These are phyloP conservation scores for Rhodotorula kratochvilovae DNA, from an alignment of 768 basidiomycete genomes.

Conservation along the genomic window DNA sequence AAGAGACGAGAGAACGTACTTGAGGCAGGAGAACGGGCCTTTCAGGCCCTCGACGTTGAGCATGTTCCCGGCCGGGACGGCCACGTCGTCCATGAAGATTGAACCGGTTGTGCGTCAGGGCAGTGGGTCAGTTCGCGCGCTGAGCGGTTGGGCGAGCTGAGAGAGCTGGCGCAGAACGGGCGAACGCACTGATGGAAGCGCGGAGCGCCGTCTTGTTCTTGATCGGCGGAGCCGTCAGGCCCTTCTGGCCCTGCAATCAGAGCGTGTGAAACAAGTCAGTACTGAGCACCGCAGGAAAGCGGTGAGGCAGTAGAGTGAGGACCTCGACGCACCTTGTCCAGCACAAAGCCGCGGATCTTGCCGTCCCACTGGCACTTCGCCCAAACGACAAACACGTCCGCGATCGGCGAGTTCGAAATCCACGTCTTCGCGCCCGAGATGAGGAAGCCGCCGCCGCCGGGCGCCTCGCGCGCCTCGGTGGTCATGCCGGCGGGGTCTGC, in stretches of 20 bases:
- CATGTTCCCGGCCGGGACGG: constrained; percentile 66
- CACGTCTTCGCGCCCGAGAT: constrained; percentile 92
- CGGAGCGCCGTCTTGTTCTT: constrained; percentile 90
- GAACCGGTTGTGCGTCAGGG: constrained; percentile 49
- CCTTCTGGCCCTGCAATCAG: constrained; percentile 51
- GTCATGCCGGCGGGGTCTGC: constrained; percentile 93
- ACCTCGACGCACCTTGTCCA: constrained; percentile 26
- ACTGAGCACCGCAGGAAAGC: too few relatives aligned
- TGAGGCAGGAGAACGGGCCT: constrained; percentile 86
- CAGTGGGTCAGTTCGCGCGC: neutral
- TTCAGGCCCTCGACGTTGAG: constrained; percentile 71
- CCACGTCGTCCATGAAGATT: constrained; percentile 86
- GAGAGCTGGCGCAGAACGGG: too few relatives aligned
- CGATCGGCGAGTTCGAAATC: constrained; percentile 67
- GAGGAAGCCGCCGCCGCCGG: constrained; percentile 70
- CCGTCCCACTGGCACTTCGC: constrained; percentile 91
- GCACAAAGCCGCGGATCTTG: constrained; percentile 55
- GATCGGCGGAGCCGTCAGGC: constrained; percentile 77
- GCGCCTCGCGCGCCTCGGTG: constrained; percentile 73
- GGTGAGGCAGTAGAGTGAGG: too few relatives aligned
- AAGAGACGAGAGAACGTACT: constrained; percentile 54
- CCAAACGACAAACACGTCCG: constrained; percentile 86
- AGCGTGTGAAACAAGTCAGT: too few relatives aligned
- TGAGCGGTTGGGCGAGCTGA: constrained; percentile 53
- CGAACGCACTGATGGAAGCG: constrained; percentile 54